These are phyloP conservation scores for Quercus dentata DNA, from an alignment of 306 rosid genomes.

Conservation along the genomic window DNA sequence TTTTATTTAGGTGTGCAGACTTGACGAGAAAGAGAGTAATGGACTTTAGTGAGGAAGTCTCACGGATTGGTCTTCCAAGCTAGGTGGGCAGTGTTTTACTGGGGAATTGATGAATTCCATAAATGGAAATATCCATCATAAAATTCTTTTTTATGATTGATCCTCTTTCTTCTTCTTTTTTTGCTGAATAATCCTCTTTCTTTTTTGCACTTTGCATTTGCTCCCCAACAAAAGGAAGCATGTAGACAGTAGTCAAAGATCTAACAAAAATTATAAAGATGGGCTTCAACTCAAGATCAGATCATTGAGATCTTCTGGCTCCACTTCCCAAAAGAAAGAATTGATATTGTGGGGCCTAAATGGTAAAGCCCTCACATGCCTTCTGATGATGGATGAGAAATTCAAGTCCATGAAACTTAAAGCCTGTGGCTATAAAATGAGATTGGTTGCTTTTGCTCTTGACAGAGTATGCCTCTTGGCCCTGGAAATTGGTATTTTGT, in stretches of 20 bases:
- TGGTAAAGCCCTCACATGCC: conserved; percentile 14
- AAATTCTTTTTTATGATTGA: too few species aligned
- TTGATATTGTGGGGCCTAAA: neutral
- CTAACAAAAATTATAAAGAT: too few species aligned
- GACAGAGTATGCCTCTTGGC: neutral
- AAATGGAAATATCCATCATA: too few species aligned
- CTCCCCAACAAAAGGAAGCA: too few species aligned
- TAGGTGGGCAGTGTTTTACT: too few species aligned
- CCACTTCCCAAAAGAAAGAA: neutral
- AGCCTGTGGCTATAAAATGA: conserved; percentile 13
- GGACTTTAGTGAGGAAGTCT: neutral
- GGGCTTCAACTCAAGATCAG: too few species aligned
- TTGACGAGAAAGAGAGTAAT: conserved; percentile 15
- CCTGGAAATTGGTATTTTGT: neutral
- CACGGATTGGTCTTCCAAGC: conserved; percentile 27
- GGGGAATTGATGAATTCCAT: too few species aligned
- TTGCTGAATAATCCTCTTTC: too few species aligned
- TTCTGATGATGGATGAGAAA: conserved; percentile 1
- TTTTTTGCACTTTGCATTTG: too few species aligned
- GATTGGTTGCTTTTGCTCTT: neutral
- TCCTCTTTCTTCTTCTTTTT: too few species aligned
- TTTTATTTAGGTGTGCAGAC: too few species aligned
- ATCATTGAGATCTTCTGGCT: neutral
- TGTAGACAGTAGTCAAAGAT: too few species aligned
- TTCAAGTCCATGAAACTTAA: neutral